Base-by-base conservation (phyloP, 495 filamentous ascomycete species). In the Penicillium dipodomyicola region DNA sequence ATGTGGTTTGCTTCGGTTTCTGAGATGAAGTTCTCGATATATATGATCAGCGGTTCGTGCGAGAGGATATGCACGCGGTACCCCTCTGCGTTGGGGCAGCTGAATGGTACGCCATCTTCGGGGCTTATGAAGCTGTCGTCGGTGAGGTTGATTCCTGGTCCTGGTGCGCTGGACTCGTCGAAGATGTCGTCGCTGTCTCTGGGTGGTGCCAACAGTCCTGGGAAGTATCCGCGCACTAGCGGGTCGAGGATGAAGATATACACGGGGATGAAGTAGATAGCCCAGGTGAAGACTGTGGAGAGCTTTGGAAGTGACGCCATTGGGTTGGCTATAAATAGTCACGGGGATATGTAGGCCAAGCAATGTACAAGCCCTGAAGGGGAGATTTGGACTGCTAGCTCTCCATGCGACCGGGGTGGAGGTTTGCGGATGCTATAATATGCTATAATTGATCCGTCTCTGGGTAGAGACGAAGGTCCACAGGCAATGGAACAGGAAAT, bases 1-100 rank as follows among this genome's bases (percentile, higher is more conserved):
- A 86, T 57, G 58, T 82, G 78, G 19, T 73, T 69, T 4, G 76
- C 73, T 64, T 86, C 83, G 0, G 61, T 52, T 4, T 59, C 63
- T 14, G 71, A 75, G 23, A 85, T 60, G 65, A 85, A 85, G 54
- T 72, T 68, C 65, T 81, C 75, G 48, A 85, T 75, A 63, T 85
- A 85, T 7, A 84, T 71, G 27, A 85, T 67, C 51, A 85, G 60
- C 4, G 82, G 82, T 12, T 80, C 70, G 15, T 70, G 67, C 9
- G 73, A 77, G 11, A 86, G 68, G 2, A 84, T 65, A 47, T 77
- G 75, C 29, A 72, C 63, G 12, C 56, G 57, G 61, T 77, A 79
- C 0, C 57, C 62, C 3, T 70, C 65, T 0, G 59, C 64, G 10
- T 54, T 54, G 29, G 69, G 62, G 33, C 75, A 78, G 30, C 57